phyloP scores from a whole-genome alignment of 805 yeast genomes.

The Brettanomyces nanus region DNA sequence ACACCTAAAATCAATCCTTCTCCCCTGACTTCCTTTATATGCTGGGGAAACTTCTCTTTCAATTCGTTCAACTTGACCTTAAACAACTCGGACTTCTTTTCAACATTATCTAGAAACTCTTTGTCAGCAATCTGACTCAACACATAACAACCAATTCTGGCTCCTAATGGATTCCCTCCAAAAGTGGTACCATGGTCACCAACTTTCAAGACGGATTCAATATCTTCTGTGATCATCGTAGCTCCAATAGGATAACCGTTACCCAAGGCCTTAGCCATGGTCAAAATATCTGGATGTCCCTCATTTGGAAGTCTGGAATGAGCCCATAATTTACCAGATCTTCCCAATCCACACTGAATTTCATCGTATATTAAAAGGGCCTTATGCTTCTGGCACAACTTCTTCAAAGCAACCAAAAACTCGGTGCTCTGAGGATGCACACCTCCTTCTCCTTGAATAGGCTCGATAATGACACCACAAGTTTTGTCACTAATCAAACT shows the following conservation, averaged over 20 bases:
- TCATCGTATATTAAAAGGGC: constrained; percentile 87
- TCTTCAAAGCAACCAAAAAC: constrained; percentile 57
- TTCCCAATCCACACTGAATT: constrained; percentile 93
- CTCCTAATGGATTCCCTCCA: constrained; percentile 94
- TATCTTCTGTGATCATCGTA: constrained; percentile 73
- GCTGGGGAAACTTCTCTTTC: constrained; percentile 47
- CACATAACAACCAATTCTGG: constrained; percentile 74
- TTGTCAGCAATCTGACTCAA: constrained; percentile 55
- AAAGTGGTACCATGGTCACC: constrained; percentile 98
- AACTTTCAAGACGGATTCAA: constrained; percentile 63
- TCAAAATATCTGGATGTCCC: constrained; percentile 90
- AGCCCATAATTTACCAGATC: constrained; percentile 92
- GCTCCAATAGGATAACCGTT: constrained; percentile 97
- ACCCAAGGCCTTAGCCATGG: constrained; percentile 94
- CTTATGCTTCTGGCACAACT: constrained; percentile 58
- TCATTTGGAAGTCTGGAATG: constrained; percentile 65
- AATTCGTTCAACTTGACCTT: constrained; percentile 40
- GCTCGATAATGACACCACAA: constrained; percentile 92
- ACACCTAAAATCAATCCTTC: constrained; percentile 82
- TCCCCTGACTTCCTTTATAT: constrained; percentile 70
- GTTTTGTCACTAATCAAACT: constrained; percentile 51
- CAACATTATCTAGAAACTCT: constrained; percentile 54
- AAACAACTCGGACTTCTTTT: constrained; percentile 51
- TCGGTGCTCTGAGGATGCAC: constrained; percentile 58
- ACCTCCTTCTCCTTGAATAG: constrained; percentile 98